A percentile compares a stretch with the other conserved stretches of the same genome.
phyloP scores from a whole-genome alignment of 257 asterid genomes.

The Solanum raphanifolium region DNA sequence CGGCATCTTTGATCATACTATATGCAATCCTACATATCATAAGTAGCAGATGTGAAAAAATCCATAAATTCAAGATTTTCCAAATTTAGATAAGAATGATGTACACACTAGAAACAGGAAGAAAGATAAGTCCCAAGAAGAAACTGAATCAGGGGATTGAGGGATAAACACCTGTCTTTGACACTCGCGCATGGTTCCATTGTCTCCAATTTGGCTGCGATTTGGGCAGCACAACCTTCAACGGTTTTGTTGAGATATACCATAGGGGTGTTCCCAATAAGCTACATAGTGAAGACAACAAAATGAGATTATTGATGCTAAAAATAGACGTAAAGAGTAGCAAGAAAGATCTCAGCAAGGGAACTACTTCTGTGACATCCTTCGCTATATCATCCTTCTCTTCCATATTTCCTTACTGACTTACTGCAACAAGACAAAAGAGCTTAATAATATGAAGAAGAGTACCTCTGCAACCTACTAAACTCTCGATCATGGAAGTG shows the following conservation, averaged over 20 bases:
- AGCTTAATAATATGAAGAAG: background rate
- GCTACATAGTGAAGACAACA: background rate
- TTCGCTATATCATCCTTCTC: conserved; percentile 18
- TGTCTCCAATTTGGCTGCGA: conserved; percentile 38
- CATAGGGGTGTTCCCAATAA: conserved; percentile 43
- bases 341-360: background rate
- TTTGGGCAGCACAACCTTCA: conserved; percentile 27
- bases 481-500: too few species aligned
- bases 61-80: background rate
- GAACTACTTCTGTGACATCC: conserved; percentile 28
- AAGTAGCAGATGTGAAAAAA: background rate
- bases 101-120: background rate
- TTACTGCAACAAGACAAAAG: conserved; percentile 6
- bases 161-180: conserved; percentile 25
- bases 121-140: background rate
- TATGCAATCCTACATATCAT: conserved; percentile 25
- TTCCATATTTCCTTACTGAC: conserved; percentile 10
- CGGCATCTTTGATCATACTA: conserved; percentile 47
- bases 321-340: background rate
- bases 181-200: conserved; percentile 43
- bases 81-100: background rate
- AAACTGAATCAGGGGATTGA: background rate
- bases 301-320: background rate
- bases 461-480: background rate
- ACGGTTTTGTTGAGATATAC: conserved; percentile 33